Evolutionary conservation across 345 rosid species (phyloP).

Genomic region (Populus euphratica): DNA sequence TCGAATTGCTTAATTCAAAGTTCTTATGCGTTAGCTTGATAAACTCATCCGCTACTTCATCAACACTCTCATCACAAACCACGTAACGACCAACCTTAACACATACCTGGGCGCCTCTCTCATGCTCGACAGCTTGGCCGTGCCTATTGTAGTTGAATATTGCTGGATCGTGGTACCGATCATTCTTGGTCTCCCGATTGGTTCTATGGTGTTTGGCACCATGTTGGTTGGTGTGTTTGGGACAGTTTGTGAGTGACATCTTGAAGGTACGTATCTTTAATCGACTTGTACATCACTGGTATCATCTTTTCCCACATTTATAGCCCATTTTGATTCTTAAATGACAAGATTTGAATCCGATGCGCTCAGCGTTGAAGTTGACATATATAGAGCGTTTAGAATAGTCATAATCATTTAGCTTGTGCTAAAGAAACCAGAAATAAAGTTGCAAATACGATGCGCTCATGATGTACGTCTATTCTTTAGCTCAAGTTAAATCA

Average conservation of each 20-base stretch:
- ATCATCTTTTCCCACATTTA: conserved; percentile 15
- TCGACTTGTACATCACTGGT: neutral
- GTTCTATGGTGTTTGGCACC: neutral
- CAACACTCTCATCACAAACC: conserved; percentile 31
- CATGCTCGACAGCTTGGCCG: conserved; percentile 3
- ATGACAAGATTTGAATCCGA: conserved; percentile 33
- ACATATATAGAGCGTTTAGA: neutral
- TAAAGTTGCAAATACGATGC: too few relatives aligned
- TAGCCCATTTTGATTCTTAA: conserved; percentile 6
- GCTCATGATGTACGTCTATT: too few relatives aligned
- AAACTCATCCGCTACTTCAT: conserved; percentile 61
- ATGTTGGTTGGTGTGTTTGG: neutral
- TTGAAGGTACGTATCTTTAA: neutral
- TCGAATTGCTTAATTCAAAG: conserved; percentile 25
- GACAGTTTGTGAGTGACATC: conserved; percentile 11
- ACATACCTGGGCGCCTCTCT: neutral
- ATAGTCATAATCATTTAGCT: too few relatives aligned
- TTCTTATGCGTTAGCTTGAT: conserved; percentile 52
- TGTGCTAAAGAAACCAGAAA: too few relatives aligned
- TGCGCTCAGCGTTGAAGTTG: conserved; percentile 7
- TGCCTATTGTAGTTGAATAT: neutral
- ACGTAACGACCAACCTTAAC: neutral
- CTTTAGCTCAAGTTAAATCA: too few relatives aligned
- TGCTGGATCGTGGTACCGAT: neutral
- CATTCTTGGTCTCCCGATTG: conserved; percentile 8